Base-by-base conservation (phyloP, 305 asterid species). In the Fraxinus sp. region DNA sequence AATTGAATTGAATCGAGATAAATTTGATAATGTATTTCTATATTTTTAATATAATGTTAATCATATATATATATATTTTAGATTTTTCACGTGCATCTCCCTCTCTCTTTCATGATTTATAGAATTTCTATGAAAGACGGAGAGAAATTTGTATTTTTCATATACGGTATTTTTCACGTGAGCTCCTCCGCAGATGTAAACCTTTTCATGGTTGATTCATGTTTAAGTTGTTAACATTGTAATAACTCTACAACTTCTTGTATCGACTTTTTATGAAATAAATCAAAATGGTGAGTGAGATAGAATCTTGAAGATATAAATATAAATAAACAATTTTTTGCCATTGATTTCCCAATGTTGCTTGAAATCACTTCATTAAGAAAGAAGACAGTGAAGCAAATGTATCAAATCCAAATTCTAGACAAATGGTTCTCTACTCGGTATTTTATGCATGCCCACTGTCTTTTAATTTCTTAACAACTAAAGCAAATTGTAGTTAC, bases 381-480 rank as follows among this genome's bases (percentile, higher is more conserved):
- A 1, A 26, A 24, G 26, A 1, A 26, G 44, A 74, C 37, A 3
- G 20, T 49, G 59, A 74, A 76, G 84, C 70, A 57, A 83, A 78
- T 81, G 77, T 81, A 84, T 80, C 88, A 62, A 85, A 82, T 85
- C 88, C 88, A 80, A 85, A 87, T 55, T 83, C 83, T 79, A 68
- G 72, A 88, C 74, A 85, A 81, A 82, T 74, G 64, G 76, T 55
- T 44, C 78, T 84, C 71, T 80, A 64, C 83, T 82, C 81, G 84
- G 28, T 82, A 82, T 80, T 80, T 77, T 52, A 84, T 26, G 84
- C 83, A 78, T 83, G 78, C 82, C 84, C 83, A 14, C 59, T 49
- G 5, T 49, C 59, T 49, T 14, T 49, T 14, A 49, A 49, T 49
- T 49, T 49, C 59, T 49, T 49, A 49, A 49, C 28, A 18, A 57